Base-by-base conservation (phyloP, 441 rosid genomes). In the Populus hybrid region DNA sequence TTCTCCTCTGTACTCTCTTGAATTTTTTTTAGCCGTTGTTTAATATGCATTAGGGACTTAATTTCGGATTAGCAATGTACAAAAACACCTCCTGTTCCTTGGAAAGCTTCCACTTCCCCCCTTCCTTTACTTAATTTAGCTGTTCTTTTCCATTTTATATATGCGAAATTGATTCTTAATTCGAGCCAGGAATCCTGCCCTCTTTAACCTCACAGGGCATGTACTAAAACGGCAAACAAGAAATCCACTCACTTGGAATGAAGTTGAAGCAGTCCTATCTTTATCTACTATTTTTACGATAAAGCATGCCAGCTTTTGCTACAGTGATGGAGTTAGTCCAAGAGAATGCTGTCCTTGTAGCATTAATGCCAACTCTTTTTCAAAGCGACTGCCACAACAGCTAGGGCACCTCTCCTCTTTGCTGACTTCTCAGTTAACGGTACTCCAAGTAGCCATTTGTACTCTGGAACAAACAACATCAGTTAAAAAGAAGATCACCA, bases 41-140 rank as follows among this genome's bases (percentile, higher is more conserved):
- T 77, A 76, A 74, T 79, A 78, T 81, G 87, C 76, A 30, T 69
- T 82, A 85, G 88, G 71, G 81, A 84, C 83, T 78, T 26, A 26
- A 26, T 26, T 81, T 57, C 76, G 84, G 78, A 84, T 80, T 85
- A 85, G 88, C 82, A 75, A 79, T 88, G 98, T 86, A 89, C 91
- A 93, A 88, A 88, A 79, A 84, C 85, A 76, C 85, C 80, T 82
- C 84, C 81, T 77, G 83, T 84, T 84, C 79, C 85, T 79, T 76
- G 83, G 76, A 63, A 77, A 70, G n/a, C 57, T 30, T 30, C 42
- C 77, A 64, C 35, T 30, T 36, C 28, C 9, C 64, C 79, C 23
- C 65, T 57, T 7, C 9, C 9, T 9, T 12, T 66, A 30, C 32
- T 30, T 30, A 30, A 65, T 14, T 1, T 2, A 14, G 32, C 32